These are phyloP conservation scores for Ophiostoma pallidulum DNA, from an alignment of 2,329 filamentous ascomycete species.

Conservation along the genomic window DNA sequence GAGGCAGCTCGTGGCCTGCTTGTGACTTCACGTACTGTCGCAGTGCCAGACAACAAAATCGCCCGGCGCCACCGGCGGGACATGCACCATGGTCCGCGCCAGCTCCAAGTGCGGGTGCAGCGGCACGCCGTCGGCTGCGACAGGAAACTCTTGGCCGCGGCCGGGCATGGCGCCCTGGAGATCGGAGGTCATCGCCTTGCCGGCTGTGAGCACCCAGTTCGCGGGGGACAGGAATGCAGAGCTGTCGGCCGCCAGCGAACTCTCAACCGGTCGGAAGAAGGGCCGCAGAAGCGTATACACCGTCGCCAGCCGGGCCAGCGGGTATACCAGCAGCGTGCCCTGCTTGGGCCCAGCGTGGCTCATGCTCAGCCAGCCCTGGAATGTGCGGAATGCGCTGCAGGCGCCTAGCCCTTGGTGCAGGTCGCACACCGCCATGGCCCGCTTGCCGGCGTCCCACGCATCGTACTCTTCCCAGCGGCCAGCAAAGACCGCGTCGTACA, in stretches of 20 bases:
- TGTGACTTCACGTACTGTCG: constrained; percentile 41
- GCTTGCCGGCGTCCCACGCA: constrained; percentile 65
- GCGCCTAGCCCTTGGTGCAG: constrained; percentile 73
- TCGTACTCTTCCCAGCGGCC: constrained; percentile 77
- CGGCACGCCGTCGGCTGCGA: constrained; percentile 23
- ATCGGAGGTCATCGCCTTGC: constrained; percentile 19
- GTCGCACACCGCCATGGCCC: constrained; percentile 60
- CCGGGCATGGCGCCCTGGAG: constrained; percentile 63
- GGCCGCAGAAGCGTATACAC: constrained; percentile 75
- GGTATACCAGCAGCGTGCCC: constrained; percentile 76
- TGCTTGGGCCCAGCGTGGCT: constrained; percentile 61
- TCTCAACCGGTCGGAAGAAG: constrained; percentile 57
- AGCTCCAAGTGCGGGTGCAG: constrained; percentile 65
- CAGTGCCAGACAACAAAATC: constrained; percentile 82
- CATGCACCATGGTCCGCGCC: constrained; percentile 58
- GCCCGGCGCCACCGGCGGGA: constrained; percentile 59
- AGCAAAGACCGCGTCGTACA: constrained; percentile 64
- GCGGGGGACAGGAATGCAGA: constrained; percentile 36
- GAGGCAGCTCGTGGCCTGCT: neutral
- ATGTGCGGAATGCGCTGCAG: constrained; percentile 78
- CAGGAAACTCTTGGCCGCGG: constrained; percentile 58
- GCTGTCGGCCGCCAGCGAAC: neutral
- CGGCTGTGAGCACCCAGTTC: constrained; percentile 23
- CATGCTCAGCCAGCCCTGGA: constrained; percentile 83
- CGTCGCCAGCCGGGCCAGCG: constrained; percentile 63